Conservation (phyloP, 2,329 filamentous ascomycete genomes). For the Aspergillus calidoustus region DNA sequence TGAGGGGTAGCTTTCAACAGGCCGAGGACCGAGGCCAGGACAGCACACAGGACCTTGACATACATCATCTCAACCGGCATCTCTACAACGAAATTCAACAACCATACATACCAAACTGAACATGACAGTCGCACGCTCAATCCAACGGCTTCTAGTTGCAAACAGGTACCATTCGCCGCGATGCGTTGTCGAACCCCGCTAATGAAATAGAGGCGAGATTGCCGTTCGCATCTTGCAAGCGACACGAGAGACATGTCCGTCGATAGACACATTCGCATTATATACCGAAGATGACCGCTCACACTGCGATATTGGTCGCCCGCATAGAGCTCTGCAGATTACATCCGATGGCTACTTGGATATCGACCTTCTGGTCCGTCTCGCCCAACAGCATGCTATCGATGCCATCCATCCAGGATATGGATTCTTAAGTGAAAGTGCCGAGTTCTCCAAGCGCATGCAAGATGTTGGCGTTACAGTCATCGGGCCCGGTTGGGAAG, state of each 20-base stretch:
- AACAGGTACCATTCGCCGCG: slow-evolving; percentile 50
- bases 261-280: slow-evolving; percentile 59
- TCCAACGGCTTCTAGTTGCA: slow-evolving; percentile 58
- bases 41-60: neutral
- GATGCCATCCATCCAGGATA: slow-evolving; percentile 65
- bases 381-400: slow-evolving; percentile 56
- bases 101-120: neutral
- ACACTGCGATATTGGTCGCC: slow-evolving; percentile 55
- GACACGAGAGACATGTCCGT: slow-evolving; percentile 58
- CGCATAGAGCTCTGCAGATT: slow-evolving; percentile 57
- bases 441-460: slow-evolving; percentile 55
- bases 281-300: slow-evolving; percentile 61
- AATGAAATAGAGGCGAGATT: slow-evolving; percentile 61
- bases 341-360: slow-evolving; percentile 59
- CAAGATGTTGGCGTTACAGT: slow-evolving; percentile 54
- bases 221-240: slow-evolving; percentile 64
- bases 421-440: slow-evolving; percentile 65
- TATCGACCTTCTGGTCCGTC: slow-evolving; percentile 52
- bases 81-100: neutral
- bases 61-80: neutral
- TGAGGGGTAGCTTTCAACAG: slow-evolving; percentile 27
- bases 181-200: neutral
- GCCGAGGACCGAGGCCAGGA: slow-evolving; percentile 25
- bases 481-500: slow-evolving; percentile 62
- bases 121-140: slow-evolving; percentile 28